Evolutionary conservation across 805 yeast species (phyloP).

Genomic region (Wickerhamiella australiensis): DNA sequence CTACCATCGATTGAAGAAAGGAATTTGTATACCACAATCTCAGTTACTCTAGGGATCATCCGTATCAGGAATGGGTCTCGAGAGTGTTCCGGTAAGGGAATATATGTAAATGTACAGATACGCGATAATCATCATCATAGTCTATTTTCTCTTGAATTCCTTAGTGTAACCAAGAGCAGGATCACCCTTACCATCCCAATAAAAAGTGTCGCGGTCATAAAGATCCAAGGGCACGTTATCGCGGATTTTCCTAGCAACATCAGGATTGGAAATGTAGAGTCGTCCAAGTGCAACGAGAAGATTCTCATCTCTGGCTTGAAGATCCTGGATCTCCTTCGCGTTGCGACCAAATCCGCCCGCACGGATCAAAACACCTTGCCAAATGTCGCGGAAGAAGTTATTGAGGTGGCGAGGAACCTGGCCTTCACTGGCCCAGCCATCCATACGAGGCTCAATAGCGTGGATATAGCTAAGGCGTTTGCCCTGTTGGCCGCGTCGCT

Average conservation of each 20-base stretch:
- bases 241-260: slow-evolving; percentile 36
- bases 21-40: too few relatives aligned
- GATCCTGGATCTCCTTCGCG: slow-evolving; percentile 15
- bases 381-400: slow-evolving; percentile 17
- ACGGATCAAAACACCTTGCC: slow-evolving; percentile 20
- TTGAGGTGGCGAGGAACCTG: slow-evolving; percentile 12
- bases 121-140: too few relatives aligned
- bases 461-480: slow-evolving; percentile 34
- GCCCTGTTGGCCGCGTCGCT: slow-evolving; percentile 30
- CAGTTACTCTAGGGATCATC: too few relatives aligned
- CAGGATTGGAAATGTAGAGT: slow-evolving; percentile 44
- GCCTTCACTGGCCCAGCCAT: slow-evolving; percentile 16
- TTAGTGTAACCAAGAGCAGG: slow-evolving; percentile 32
- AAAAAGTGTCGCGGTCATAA: slow-evolving; percentile 41
- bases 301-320: slow-evolving; percentile 20
- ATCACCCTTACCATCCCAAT: slow-evolving; percentile 24
- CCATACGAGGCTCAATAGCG: slow-evolving; percentile 37
- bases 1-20: too few relatives aligned
- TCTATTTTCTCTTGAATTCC: neutral
- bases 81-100: too few relatives aligned
- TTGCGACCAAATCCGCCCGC: slow-evolving; percentile 19
- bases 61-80: too few relatives aligned
- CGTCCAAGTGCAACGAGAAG: slow-evolving; percentile 36
- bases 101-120: too few relatives aligned
- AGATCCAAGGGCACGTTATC: slow-evolving; percentile 32